Base-by-base conservation (phyloP, 2,329 filamentous ascomycete genomes). In the Aspergillus sp. region DNA sequence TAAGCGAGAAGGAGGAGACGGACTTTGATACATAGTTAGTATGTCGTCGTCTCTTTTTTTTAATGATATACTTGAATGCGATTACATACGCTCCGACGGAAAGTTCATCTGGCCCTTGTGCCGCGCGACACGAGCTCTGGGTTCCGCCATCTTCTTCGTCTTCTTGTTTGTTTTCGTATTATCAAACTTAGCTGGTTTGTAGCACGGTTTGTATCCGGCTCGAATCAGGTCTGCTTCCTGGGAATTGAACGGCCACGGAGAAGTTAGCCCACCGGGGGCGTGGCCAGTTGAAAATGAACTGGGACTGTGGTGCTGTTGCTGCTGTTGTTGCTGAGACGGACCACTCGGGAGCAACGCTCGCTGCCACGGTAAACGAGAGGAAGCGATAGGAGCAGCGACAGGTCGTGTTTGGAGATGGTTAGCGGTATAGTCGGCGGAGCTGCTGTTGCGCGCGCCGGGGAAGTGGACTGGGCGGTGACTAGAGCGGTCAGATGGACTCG, bases 51-150 rank as follows among this genome's bases (percentile, higher is more conserved):
- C 19, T 19, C 27, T 9, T 39, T 39, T 39, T 26, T 39, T 19
- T 7, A 27, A 26, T 19, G 36, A 39, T 39, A 27, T 9, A 39
- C 10, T 8, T 5, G 36, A 4, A 19, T 19, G 6, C 42, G 34
- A 34, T 3, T 29, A 69, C 80, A 53, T 73, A 87, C 86, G 73
- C 67, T 90, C 86, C 63, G 78, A 79, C 48, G 67, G 56, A 68
- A 93, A 91, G 66, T 88, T 90, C 76, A 89, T 85, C 67, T 88
- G 86, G 53, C 83, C 84, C 67, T 88, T 84, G 73, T 89, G 87
- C 62, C 87, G 85, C 63, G 83, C 84, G 60, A 84, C 82, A 59
- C 86, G 80, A 50, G 85, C 86, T 62, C 86, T 78, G 53, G 85
- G 85, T 72, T 90, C 86, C 74, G 88, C 87, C 65, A 72, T 79